Conservation (phyloP, 2,329 filamentous ascomycete genomes). For the Macrophomina pseudophaseolina region DNA sequence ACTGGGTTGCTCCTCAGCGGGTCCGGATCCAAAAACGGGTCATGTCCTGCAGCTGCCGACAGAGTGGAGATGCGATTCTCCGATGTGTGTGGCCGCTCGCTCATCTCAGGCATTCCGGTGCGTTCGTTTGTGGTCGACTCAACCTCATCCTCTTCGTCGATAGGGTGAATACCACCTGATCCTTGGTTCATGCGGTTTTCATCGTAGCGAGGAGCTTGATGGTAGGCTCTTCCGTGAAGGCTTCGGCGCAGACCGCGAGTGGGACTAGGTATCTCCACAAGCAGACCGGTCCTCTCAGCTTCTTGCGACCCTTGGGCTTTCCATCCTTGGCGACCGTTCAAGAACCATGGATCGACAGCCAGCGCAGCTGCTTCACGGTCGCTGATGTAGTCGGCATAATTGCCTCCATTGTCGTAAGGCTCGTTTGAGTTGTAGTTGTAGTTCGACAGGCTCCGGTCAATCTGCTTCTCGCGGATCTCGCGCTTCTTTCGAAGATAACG, state of each 20-base stretch:
- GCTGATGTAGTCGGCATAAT: constrained; percentile 14
- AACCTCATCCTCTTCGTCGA: constrained; percentile 67
- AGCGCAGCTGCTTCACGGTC: constrained; percentile 21
- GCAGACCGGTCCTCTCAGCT: constrained; percentile 53
- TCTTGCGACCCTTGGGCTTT: constrained; percentile 38
- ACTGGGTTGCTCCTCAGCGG: constrained; percentile 42
- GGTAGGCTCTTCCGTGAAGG: constrained; percentile 41
- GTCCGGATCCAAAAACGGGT: constrained; percentile 50
- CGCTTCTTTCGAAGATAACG: constrained; percentile 47
- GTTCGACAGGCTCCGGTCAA: constrained; percentile 56
- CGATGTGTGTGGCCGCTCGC: constrained; percentile 30
- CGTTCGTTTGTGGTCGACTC: constrained; percentile 44
- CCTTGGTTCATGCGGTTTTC: constrained; percentile 56
- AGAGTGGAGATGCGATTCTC: constrained; percentile 35
- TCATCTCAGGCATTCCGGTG: constrained; percentile 34
- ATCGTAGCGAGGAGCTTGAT: constrained; percentile 50
- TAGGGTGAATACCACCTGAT: constrained; percentile 64
- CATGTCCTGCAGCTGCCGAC: constrained; percentile 36
- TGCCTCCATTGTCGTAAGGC: neutral
- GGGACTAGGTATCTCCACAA: constrained; percentile 55
- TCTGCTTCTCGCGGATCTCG: constrained; percentile 58
- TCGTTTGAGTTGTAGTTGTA: constrained; percentile 44
- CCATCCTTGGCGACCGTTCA: constrained; percentile 37
- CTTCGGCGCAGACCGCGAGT: constrained; percentile 53
- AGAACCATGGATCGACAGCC: constrained; percentile 19